These are phyloP conservation scores for Mesembryanthemum crystallinum DNA, from an alignment of 148 eudicot genomes.

Conservation along the genomic window DNA sequence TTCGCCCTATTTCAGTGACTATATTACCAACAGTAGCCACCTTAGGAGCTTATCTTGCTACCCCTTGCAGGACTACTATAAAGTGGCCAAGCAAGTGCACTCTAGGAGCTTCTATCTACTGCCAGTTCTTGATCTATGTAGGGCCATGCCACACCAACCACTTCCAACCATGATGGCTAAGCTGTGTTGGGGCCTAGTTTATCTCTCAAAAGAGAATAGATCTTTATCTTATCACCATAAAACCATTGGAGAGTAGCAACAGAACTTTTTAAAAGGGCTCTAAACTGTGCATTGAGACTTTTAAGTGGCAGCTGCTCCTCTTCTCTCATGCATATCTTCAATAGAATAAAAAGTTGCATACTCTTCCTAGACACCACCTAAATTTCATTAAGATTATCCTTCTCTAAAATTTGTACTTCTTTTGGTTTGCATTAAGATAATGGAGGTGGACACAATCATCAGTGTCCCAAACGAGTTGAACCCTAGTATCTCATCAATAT, in stretches of 20 bases:
- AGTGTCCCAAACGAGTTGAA: too few relatives aligned
- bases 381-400: conserved; percentile 1
- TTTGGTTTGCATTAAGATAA: background rate
- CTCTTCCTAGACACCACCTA: background rate
- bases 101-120: too few relatives aligned
- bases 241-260: background rate
- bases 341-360: background rate
- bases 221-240: background rate
- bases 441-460: background rate
- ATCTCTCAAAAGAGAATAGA: background rate
- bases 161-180: too few relatives aligned
- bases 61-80: too few relatives aligned
- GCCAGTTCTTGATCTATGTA: too few relatives aligned
- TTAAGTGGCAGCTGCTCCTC: background rate
- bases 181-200: background rate
- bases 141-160: too few relatives aligned
- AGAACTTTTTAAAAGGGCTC: background rate
- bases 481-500: too few relatives aligned
- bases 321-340: background rate
- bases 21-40: too few relatives aligned
- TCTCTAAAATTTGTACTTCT: background rate
- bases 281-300: background rate
- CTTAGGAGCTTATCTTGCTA: too few relatives aligned
- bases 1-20: too few relatives aligned
- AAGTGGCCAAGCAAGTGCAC: too few relatives aligned